Evolutionary conservation across 1,284 basidiomycete genomes (phyloP).

Genomic region (Malassezia obtusa): DNA sequence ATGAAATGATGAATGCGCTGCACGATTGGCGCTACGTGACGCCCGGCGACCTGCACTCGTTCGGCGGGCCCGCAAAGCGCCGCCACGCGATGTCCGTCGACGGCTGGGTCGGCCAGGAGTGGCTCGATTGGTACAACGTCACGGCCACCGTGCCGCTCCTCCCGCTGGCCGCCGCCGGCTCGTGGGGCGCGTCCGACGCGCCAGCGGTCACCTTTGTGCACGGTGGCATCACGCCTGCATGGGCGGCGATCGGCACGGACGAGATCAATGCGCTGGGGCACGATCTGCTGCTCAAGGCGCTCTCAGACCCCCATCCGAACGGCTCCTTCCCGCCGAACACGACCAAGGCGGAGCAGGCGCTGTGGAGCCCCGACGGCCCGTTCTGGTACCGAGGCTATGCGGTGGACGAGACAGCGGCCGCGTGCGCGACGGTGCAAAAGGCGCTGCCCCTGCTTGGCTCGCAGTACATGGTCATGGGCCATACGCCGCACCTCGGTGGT

Average conservation of each 20-base stretch:
- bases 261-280: slow-evolving; percentile 32
- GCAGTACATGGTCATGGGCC: slow-evolving; percentile 34
- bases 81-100: slow-evolving; percentile 47
- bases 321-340: slow-evolving; percentile 22
- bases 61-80: slow-evolving; percentile 30
- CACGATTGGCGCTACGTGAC: slow-evolving; percentile 51
- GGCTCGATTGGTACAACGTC: slow-evolving; percentile 33
- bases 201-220: slow-evolving; percentile 32
- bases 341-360: slow-evolving; percentile 21
- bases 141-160: slow-evolving; percentile 26
- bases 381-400: slow-evolving; percentile 46
- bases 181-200: no score
- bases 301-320: slow-evolving; percentile 10
- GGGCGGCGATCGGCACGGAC: slow-evolving; percentile 21
- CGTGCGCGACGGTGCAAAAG: slow-evolving; percentile 21
- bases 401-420: slow-evolving; percentile 11
- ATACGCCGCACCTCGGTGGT: slow-evolving; percentile 39
- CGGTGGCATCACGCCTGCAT: slow-evolving; percentile 39
- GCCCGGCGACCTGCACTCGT: slow-evolving; percentile 46
- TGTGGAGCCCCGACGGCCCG: slow-evolving; percentile 33
- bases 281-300: slow-evolving; percentile 26
- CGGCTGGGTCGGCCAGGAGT: slow-evolving; percentile 42
- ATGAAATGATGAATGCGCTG: slow-evolving; percentile 46
- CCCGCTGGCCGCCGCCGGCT: slow-evolving; percentile 3
- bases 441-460: slow-evolving; percentile 18